Conservation (phyloP, 2,329 filamentous ascomycete species). For the Aureobasidium leucospermi region DNA sequence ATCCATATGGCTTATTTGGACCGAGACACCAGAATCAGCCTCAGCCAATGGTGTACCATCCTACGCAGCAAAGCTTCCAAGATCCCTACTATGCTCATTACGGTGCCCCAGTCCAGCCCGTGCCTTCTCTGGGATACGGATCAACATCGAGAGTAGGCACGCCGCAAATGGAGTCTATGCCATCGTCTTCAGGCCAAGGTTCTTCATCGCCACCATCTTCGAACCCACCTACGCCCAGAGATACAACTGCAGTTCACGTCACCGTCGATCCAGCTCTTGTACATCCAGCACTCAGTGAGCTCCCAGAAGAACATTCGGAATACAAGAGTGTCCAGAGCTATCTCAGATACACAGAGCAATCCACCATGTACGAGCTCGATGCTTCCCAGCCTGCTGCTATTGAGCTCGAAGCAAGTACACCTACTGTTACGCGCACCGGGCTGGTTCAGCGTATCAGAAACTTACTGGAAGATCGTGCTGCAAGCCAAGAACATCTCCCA, state of each 20-base stretch:
- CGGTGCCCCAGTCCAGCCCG: neutral
- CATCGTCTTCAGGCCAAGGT: slow-evolving; percentile 37
- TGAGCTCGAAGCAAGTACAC: slow-evolving; percentile 6
- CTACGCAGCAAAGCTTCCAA: neutral
- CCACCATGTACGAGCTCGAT: slow-evolving; percentile 27
- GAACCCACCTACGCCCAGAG: slow-evolving; percentile 35
- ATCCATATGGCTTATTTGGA: slow-evolving; percentile 13
- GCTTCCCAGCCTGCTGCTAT: slow-evolving; percentile 5
- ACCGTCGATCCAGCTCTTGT: slow-evolving; percentile 23
- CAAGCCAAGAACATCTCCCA: neutral
- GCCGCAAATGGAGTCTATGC: slow-evolving; percentile 32
- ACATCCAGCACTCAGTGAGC: slow-evolving; percentile 20
- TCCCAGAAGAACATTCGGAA: slow-evolving; percentile 29
- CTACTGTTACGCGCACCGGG: slow-evolving; percentile 18
- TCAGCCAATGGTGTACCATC: neutral
- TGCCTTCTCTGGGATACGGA: neutral
- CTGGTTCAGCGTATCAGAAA: slow-evolving; percentile 37
- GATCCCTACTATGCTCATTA: neutral
- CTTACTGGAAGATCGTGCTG: slow-evolving; percentile 34
- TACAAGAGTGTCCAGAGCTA: slow-evolving; percentile 29
- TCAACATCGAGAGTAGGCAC: slow-evolving; percentile 26
- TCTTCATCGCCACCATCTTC: slow-evolving; percentile 33
- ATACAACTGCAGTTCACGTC: slow-evolving; percentile 30
- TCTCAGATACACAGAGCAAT: slow-evolving; percentile 29
- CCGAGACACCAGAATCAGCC: neutral